phyloP scores from a whole-genome alignment of 1,139 yeast species.

The Wickerhamomyces sp. region DNA sequence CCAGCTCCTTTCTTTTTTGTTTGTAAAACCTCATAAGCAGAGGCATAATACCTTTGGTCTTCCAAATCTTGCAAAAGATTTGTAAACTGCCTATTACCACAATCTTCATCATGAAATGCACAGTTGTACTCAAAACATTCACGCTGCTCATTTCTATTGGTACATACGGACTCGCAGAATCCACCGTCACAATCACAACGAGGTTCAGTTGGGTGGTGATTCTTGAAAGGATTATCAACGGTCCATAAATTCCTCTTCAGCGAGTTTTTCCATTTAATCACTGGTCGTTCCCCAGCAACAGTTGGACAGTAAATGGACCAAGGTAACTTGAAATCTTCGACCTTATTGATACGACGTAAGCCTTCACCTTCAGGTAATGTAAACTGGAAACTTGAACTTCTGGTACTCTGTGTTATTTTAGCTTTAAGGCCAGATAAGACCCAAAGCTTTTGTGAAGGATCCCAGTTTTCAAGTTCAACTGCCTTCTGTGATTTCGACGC shows the following conservation, averaged over 20 bases:
- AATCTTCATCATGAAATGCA: conserved; percentile 27
- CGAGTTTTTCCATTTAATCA: conserved; percentile 26
- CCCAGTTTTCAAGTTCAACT: conserved; percentile 7
- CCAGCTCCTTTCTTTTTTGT: conserved; percentile 33
- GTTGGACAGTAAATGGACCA: conserved; percentile 31
- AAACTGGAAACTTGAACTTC: conserved; percentile 10
- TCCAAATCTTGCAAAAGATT: conserved; percentile 12
- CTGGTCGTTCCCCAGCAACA: conserved; percentile 18
- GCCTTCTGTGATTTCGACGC: background rate
- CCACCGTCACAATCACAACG: conserved; percentile 25
- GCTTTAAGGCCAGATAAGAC: conserved; percentile 12
- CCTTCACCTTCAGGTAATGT: conserved; percentile 20
- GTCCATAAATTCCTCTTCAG: conserved; percentile 24
- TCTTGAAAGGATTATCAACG: conserved; percentile 15
- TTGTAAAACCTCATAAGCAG: conserved; percentile 29
- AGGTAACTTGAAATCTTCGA: conserved; percentile 27
- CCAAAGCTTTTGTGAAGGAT: conserved; percentile 8
- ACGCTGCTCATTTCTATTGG: conserved; percentile 24
- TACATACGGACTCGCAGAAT: conserved; percentile 31
- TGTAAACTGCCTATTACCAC: conserved; percentile 34
- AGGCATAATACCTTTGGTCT: conserved; percentile 22
- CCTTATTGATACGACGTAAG: conserved; percentile 9
- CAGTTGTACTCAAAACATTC: conserved; percentile 33
- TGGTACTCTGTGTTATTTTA: conserved; percentile 4
- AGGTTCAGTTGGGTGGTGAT: conserved; percentile 4